A percentile compares a stretch with the other conserved stretches of the same genome.
Conservation (phyloP, 2,329 filamentous ascomycete genomes). For the Pseudogymnoascus sp. region DNA sequence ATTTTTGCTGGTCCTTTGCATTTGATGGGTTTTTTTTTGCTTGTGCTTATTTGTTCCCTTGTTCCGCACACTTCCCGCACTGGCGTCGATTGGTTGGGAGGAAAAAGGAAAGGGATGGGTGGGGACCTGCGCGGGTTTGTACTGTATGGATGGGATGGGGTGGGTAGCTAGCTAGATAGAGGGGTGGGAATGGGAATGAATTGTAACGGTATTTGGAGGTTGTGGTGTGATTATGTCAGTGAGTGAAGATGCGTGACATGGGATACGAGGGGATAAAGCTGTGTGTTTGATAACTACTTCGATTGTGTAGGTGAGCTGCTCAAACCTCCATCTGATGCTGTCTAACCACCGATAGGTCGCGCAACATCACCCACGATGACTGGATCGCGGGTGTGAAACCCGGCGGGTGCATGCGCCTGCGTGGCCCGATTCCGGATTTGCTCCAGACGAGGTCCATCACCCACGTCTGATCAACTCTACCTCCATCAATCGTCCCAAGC, state of each 20-base stretch:
- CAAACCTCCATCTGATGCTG: not conserved
- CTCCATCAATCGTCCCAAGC: too few species aligned
- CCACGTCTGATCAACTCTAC: too few species aligned
- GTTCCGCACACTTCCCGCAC: not conserved
- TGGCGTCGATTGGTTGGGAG: not conserved
- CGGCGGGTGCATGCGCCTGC: not conserved
- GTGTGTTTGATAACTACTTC: not conserved
- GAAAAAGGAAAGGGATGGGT: not conserved
- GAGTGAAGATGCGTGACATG: conserved; percentile 10
- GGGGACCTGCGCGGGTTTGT: not conserved
- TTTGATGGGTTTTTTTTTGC: not conserved
- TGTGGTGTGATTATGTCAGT: not conserved
- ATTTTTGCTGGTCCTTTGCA: conserved; percentile 18
- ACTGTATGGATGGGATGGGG: not conserved
- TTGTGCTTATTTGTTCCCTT: not conserved
- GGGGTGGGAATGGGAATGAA: not conserved
- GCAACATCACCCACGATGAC: not conserved
- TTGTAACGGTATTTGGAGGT: conserved; percentile 1
- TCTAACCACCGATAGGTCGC: not conserved
- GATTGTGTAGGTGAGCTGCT: not conserved
- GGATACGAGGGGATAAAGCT: not conserved
- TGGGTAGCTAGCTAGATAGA: not conserved
- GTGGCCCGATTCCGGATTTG: not conserved
- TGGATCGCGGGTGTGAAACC: not conserved
- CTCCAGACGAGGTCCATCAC: not conserved